Evolutionary conservation across 805 yeast genomes (phyloP).

Genomic region (Zygoascus bituminiphila): DNA sequence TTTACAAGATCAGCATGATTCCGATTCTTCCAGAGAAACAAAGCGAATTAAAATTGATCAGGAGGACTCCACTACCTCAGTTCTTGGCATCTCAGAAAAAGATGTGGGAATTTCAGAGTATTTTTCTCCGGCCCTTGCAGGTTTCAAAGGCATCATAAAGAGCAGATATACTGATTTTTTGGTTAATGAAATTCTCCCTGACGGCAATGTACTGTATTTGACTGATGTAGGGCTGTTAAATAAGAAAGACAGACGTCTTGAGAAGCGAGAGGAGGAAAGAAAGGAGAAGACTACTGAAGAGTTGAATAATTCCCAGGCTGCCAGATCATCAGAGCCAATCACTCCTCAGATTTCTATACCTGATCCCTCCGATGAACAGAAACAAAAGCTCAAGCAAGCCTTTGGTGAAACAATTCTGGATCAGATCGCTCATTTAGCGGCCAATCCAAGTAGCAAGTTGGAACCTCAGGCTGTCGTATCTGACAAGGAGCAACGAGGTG

Average conservation of each 20-base stretch:
- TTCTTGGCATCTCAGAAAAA: conserved; percentile 47
- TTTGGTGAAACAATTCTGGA: conserved; percentile 57
- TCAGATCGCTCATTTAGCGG: conserved; percentile 46
- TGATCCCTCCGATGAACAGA: conserved; percentile 11
- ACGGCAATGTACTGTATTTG: conserved; percentile 67
- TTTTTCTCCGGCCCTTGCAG: conserved; percentile 44
- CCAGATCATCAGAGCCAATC: background rate
- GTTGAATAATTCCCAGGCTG: conserved; percentile 20
- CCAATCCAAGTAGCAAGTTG: conserved; percentile 43
- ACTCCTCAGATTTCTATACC: conserved; percentile 1
- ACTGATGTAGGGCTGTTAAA: conserved; percentile 58
- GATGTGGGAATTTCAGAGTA: conserved; percentile 86
- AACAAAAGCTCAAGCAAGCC: conserved; percentile 37
- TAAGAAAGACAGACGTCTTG: conserved; percentile 16
- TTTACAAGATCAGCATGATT: background rate
- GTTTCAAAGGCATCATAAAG: conserved; percentile 74
- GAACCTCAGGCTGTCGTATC: conserved; percentile 49
- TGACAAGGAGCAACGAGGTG: conserved; percentile 68
- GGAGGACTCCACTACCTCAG: no score
- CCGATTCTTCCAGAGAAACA: background rate
- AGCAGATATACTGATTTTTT: conserved; percentile 88
- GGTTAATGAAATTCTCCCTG: conserved; percentile 74
- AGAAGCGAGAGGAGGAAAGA: conserved; percentile 15
- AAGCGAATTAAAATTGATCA: background rate
- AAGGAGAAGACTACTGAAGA: conserved; percentile 14